These are phyloP conservation scores for Apiospora malaysiana DNA, from an alignment of 2,329 filamentous ascomycete species.

Conservation along the genomic window DNA sequence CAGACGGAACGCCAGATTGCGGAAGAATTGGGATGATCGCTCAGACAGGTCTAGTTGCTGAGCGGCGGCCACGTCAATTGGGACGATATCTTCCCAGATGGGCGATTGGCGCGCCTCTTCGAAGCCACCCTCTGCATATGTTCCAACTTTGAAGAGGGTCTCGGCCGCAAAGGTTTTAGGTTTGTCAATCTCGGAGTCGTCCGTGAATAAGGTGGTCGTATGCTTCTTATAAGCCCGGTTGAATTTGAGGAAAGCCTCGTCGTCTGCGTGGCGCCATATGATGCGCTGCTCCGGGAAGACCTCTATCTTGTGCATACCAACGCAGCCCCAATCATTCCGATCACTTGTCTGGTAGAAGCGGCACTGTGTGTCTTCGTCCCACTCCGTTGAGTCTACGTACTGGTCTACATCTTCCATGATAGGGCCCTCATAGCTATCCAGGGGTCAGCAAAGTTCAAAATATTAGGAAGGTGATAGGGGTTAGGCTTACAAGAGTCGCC, in stretches of 20 bases:
- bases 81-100: slow-evolving; percentile 32
- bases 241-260: not conserved
- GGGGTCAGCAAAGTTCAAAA: not conserved
- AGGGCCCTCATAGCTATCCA: not conserved
- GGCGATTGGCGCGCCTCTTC: slow-evolving; percentile 29
- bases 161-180: not conserved
- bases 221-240: slow-evolving; percentile 21
- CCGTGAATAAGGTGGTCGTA: not conserved
- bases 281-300: slow-evolving; percentile 39
- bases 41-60: slow-evolving; percentile 31
- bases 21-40: slow-evolving; percentile 38
- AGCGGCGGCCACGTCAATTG: slow-evolving; percentile 32
- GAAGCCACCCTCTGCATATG: slow-evolving; percentile 7
- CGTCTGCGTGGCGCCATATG: slow-evolving; percentile 34
- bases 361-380: not conserved
- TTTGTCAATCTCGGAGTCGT: not conserved
- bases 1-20: slow-evolving; percentile 46
- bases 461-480: no score
- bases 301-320: slow-evolving; percentile 31
- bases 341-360: slow-evolving; percentile 8
- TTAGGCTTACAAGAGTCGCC: slow-evolving; percentile 35
- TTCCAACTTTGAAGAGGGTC: not conserved
- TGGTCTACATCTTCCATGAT: slow-evolving; percentile 1
- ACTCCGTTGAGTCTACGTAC: not conserved
- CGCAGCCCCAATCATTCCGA: slow-evolving; percentile 10